Evolutionary conservation across 139 green algal genomes (phyloP), one percentile per base, ranked within the genome.

Genomic region (Limnomonas spitsbergensis): DNA sequence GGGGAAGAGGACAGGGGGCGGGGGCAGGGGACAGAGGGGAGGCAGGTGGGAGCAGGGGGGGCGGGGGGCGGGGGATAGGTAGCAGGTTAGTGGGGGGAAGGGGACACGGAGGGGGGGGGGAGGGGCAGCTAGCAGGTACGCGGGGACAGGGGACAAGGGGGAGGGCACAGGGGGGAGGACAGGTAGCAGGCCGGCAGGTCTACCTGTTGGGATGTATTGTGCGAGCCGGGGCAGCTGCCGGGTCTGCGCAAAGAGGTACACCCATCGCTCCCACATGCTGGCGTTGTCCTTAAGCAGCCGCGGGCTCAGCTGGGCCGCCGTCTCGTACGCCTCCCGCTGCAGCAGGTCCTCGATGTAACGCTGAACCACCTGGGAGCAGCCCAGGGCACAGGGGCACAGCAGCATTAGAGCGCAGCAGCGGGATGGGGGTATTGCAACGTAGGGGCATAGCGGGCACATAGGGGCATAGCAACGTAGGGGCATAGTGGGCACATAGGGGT

Each of bases 151-250:
- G n/a, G n/a, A n/a, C n/a, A n/a, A n/a, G n/a, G n/a, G n/a, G n/a
- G n/a, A n/a, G n/a, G n/a, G n/a, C n/a, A n/a, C n/a, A n/a, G n/a
- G n/a, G n/a, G n/a, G n/a, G n/a, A n/a, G n/a, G n/a, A n/a, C n/a
- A n/a, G n/a, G n/a, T n/a, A n/a, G n/a, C n/a, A n/a, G n/a, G n/a
- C n/a, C n/a, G n/a, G n/a, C n/a, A n/a, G n/a, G n/a, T n/a, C 6
- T 70, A 70, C 56, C 53, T 29, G 84, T 94, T 9, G 95, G 95
- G 29, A 98, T 83, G 70, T 91, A 76, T 0, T 84, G 86, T 29
- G 88, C 92, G 54, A 98, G 82, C 61, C 83, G 79, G 2, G 89
- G 79, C 75, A 98, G 89, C 82, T 96, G 88, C 20, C 86, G 85
- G n/a, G 78, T 74, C 80, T 94, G 80, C n/a, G 88, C 90, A 78